Evolutionary conservation across 208 protist genomes (phyloP).

Genomic region (Trypanosoma brucei): DNA sequence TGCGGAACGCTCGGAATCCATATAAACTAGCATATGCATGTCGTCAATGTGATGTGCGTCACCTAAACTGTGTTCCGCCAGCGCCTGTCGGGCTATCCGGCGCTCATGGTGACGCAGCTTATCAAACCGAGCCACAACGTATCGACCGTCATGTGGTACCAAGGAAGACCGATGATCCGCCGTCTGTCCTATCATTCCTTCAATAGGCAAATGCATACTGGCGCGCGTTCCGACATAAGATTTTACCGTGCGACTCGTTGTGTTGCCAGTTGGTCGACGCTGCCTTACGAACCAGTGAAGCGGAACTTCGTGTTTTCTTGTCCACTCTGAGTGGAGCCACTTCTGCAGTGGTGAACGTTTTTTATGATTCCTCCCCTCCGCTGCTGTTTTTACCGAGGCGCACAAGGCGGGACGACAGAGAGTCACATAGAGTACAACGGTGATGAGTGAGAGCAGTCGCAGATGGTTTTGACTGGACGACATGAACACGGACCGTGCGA

Average conservation of each 20-base stretch:
- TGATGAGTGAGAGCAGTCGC: no score
- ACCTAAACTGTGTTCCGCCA: slow-evolving; percentile 1
- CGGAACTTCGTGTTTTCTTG: slow-evolving; percentile 11
- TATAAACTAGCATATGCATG: slow-evolving; percentile 43
- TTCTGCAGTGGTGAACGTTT: slow-evolving; percentile 17
- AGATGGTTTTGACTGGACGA: no score
- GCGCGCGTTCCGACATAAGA: neutral
- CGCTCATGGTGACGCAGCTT: slow-evolving; percentile 12
- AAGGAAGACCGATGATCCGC: neutral
- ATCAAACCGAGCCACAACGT: slow-evolving; percentile 17
- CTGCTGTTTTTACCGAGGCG: neutral
- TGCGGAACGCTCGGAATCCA: slow-evolving; percentile 20
- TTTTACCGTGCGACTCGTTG: neutral
- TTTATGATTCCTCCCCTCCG: neutral
- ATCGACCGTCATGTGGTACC: slow-evolving; percentile 12
- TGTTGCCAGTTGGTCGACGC: slow-evolving; percentile 3
- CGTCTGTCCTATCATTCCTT: neutral
- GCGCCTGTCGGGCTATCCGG: slow-evolving; percentile 1
- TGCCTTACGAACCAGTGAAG: slow-evolving; percentile 23
- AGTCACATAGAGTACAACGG: neutral
- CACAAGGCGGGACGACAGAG: slow-evolving; percentile 1
- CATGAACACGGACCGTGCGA: no score
- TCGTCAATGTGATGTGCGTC: slow-evolving; percentile 54
- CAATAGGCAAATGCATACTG: neutral
- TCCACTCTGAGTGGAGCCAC: slow-evolving; percentile 16